Percentiles rank a stretch among this genome's conserved stretches.
Evolutionary conservation across 805 yeast species (phyloP).

Genomic region (Ogataea siamensis): DNA sequence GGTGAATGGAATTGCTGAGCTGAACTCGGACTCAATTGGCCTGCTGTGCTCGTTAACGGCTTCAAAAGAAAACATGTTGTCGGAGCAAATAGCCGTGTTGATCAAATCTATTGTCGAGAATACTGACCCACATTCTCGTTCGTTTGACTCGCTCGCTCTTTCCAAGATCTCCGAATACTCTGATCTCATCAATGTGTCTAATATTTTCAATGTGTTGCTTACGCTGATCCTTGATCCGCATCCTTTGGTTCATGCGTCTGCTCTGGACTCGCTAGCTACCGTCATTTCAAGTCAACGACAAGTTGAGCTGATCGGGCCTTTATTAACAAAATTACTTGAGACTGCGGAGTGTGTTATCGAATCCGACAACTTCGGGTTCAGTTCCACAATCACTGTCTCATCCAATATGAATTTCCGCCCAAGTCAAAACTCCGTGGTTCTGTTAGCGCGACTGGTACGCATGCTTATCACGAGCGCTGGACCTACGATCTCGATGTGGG

Average conservation of each 20-base stretch:
- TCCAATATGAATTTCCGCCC: slow-evolving; percentile 48
- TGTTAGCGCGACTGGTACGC: slow-evolving; percentile 43
- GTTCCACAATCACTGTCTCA: slow-evolving; percentile 41
- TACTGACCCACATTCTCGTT: slow-evolving; percentile 62
- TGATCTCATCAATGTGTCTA: slow-evolving; percentile 35
- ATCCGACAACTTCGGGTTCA: slow-evolving; percentile 50
- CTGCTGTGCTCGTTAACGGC: slow-evolving; percentile 29
- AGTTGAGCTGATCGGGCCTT: slow-evolving; percentile 26
- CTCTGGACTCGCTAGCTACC: slow-evolving; percentile 56
- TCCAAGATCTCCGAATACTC: slow-evolving; percentile 29
- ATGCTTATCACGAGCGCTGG: slow-evolving; percentile 53
- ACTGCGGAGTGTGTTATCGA: slow-evolving; percentile 40
- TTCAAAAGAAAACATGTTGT: slow-evolving; percentile 22
- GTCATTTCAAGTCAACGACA: slow-evolving; percentile 53
- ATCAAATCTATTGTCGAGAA: slow-evolving; percentile 66
- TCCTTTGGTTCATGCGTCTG: slow-evolving; percentile 76
- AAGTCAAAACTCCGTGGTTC: slow-evolving; percentile 40
- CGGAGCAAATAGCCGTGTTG: slow-evolving; percentile 49
- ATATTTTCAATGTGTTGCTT: slow-evolving; percentile 53
- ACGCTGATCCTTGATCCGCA: slow-evolving; percentile 77
- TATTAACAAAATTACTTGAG: slow-evolving; percentile 44
- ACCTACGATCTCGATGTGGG: slow-evolving; percentile 46
- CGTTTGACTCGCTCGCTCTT: slow-evolving; percentile 50
- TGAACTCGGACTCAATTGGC: slow-evolving; percentile 36
- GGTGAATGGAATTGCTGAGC: slow-evolving; percentile 13